Evolutionary conservation across 208 protist genomes (phyloP).

Genomic region (Trichomonas tenax): DNA sequence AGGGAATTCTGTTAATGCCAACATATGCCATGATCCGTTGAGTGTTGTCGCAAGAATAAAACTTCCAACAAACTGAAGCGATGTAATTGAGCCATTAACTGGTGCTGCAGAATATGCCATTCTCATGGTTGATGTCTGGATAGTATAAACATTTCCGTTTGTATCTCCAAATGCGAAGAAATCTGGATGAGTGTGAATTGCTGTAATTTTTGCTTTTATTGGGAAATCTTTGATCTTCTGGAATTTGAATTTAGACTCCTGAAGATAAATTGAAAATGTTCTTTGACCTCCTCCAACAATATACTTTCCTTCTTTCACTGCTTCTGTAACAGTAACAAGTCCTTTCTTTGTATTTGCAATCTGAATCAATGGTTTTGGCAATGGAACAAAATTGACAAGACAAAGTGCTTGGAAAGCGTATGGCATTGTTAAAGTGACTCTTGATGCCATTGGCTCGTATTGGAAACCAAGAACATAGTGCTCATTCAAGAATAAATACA

Average conservation of each 20-base stretch:
- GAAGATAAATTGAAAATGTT: neutral
- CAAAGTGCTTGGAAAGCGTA: neutral
- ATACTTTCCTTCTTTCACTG: neutral
- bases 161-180: neutral
- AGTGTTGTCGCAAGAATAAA: neutral
- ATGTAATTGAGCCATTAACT: neutral
- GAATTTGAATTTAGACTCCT: neutral
- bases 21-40: neutral
- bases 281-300: neutral
- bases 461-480: neutral
- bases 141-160: neutral
- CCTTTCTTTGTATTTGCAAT: neutral
- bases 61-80: neutral
- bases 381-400: neutral
- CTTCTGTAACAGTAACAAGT: neutral
- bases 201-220: neutral
- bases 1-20: neutral
- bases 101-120: neutral
- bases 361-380: neutral
- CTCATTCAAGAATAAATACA: neutral
- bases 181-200: neutral
- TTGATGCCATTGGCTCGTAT: neutral
- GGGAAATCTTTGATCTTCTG: neutral
- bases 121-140: neutral
- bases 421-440: neutral